Base-by-base conservation (phyloP, 2,329 filamentous ascomycete genomes). In the Apiospora pterosperma region DNA sequence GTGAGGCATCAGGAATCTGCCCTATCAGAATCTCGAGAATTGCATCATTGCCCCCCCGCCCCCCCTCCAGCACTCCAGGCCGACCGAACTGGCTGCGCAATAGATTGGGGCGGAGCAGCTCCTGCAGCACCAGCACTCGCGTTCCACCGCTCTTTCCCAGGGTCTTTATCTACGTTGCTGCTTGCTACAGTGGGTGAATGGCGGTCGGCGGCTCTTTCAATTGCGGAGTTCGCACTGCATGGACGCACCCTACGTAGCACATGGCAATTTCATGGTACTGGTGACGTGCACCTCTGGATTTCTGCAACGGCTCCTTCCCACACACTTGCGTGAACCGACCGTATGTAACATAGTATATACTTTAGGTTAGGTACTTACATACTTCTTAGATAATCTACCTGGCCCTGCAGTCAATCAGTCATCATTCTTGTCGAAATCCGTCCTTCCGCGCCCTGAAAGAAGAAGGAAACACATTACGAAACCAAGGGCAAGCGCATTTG, bases 101-200 rank as follows among this genome's bases (percentile, higher is more conserved):
- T 55, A 55, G 48, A 62, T 62, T 44, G 63, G 59, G 63, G 63
- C 63, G 63, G 59, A 60, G 63, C 63, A 62, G 23, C 59, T 62
- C 63, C 62, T 55, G 63, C 60, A 62, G 63, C 59, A 62, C 59
- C 48, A 42, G 59, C 48, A 36, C 36, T 41, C n/a, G 31, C 48
- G 34, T 55, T 55, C 52, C 62, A 65, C 64, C 64, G 64, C 64
- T 63, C 62, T 60, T 65, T 65, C 23, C 64, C 36, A 39, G 62
- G 62, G 62, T 63, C 62, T 63, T 42, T n/a, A 31, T 23, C 62
- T 61, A 38, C 63, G 61, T 65, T 61, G 62, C 64, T 63, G 60
- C 64, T 59, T 59, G 36, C 23, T 59, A 61, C 58, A 61, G 39
- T 61, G 58, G 36, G 58, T 58, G 64, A 65, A 63, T 60, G 64